These are phyloP conservation scores for Colletotrichum kahawae DNA, from an alignment of 2,329 filamentous ascomycete genomes.

Conservation along the genomic window DNA sequence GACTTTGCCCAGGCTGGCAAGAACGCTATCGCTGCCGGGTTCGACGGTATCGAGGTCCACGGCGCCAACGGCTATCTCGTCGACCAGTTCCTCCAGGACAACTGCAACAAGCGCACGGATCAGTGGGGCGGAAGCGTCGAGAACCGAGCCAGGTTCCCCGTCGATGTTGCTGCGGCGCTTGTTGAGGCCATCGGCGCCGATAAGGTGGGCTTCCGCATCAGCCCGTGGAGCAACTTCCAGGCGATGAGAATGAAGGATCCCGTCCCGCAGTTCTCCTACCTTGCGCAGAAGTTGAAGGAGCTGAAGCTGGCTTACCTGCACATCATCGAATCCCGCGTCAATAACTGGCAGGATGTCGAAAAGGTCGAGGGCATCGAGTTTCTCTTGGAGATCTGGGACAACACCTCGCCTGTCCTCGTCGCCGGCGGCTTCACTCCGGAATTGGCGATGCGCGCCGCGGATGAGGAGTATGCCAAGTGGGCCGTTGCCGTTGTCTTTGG, in stretches of 20 bases:
- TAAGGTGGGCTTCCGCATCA: slow-evolving; percentile 60
- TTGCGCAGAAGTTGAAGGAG: slow-evolving; percentile 54
- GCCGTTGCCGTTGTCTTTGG: slow-evolving; percentile 39
- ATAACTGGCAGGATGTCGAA: slow-evolving; percentile 45
- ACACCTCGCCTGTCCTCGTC: slow-evolving; percentile 30
- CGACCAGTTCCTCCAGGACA: slow-evolving; percentile 62
- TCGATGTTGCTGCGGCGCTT: slow-evolving; percentile 51
- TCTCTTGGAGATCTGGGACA: slow-evolving; percentile 36
- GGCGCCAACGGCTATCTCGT: slow-evolving; percentile 66
- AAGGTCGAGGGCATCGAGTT: slow-evolving; percentile 36
- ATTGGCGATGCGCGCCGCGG: slow-evolving; percentile 30
- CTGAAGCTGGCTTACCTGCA: slow-evolving; percentile 66
- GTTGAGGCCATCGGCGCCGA: slow-evolving; percentile 52
- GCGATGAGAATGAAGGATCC: slow-evolving; percentile 69
- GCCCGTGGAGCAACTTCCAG: slow-evolving; percentile 66
- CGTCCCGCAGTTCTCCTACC: slow-evolving; percentile 65
- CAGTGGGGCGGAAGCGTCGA: slow-evolving; percentile 57
- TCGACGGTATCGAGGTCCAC: slow-evolving; percentile 72
- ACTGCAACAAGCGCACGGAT: slow-evolving; percentile 55
- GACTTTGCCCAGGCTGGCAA: slow-evolving; percentile 59
- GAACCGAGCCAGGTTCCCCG: slow-evolving; percentile 56
- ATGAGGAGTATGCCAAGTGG: slow-evolving; percentile 31
- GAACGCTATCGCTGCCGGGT: slow-evolving; percentile 66
- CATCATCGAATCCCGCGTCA: slow-evolving; percentile 62
- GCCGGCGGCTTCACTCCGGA: slow-evolving; percentile 36